Evolutionary conservation across 768 basidiomycete species (phyloP).

Genomic region (Boletus pseudo-olivaceus): DNA sequence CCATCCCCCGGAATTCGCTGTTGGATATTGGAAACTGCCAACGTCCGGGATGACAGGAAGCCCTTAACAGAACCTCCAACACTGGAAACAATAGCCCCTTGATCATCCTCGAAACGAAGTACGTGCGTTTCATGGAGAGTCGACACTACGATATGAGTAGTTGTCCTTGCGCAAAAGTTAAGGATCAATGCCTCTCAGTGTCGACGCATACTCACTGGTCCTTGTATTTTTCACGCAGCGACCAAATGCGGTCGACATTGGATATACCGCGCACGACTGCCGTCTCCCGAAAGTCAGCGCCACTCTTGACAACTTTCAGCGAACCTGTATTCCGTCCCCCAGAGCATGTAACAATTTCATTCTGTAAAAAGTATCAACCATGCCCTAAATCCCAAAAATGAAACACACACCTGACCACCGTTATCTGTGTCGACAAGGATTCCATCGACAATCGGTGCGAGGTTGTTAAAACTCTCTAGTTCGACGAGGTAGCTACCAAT

Average conservation of each 20-base stretch:
- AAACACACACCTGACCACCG: slow-evolving; percentile 56
- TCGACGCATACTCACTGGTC: slow-evolving; percentile 42
- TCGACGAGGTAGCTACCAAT: slow-evolving; percentile 58
- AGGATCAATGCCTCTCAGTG: neutral
- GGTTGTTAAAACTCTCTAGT: slow-evolving; percentile 64
- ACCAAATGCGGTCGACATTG: slow-evolving; percentile 60
- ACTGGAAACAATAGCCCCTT: slow-evolving; percentile 14
- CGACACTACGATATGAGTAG: slow-evolving; percentile 59
- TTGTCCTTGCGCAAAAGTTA: slow-evolving; percentile 34
- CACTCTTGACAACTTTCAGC: slow-evolving; percentile 73
- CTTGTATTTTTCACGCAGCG: slow-evolving; percentile 45
- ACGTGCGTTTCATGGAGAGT: slow-evolving; percentile 53
- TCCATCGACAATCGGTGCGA: slow-evolving; percentile 83
- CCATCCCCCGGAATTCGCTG: slow-evolving; percentile 19
- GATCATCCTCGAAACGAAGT: slow-evolving; percentile 43
- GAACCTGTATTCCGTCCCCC: slow-evolving; percentile 77
- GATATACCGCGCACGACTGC: slow-evolving; percentile 56
- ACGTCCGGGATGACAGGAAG: slow-evolving; percentile 53
- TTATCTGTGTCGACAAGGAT: slow-evolving; percentile 69
- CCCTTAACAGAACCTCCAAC: slow-evolving; percentile 43
- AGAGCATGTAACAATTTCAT: slow-evolving; percentile 83
- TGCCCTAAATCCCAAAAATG: neutral
- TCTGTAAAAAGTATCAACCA: slow-evolving; percentile 36
- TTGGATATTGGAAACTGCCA: slow-evolving; percentile 60
- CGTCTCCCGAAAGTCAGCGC: slow-evolving; percentile 72